Conservation (phyloP, 1,139 yeast genomes). For the Starmera stellimalicola region DNA sequence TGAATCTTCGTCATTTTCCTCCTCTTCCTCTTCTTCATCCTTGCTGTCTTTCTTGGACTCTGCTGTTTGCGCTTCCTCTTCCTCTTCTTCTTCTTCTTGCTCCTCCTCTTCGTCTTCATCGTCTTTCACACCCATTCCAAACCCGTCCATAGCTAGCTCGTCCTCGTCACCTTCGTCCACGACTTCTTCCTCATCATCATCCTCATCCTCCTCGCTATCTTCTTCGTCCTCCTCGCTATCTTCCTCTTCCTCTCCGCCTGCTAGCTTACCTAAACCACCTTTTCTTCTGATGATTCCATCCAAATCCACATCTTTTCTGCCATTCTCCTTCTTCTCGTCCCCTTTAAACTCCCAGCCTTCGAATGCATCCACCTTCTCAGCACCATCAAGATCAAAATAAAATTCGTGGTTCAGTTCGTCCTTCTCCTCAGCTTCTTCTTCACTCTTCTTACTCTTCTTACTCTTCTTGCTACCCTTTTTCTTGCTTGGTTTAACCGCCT, state of each 20-base stretch:
- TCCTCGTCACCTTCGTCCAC: slow-evolving; percentile 23
- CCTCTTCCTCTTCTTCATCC: slow-evolving; percentile 22
- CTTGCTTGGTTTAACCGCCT: slow-evolving; percentile 30
- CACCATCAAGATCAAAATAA: slow-evolving; percentile 53
- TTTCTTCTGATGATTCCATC: slow-evolving; percentile 78
- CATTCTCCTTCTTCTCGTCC: slow-evolving; percentile 27
- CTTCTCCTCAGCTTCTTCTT: slow-evolving; percentile 23
- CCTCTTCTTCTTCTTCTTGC: slow-evolving; percentile 21
- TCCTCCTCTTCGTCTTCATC: slow-evolving; percentile 23
- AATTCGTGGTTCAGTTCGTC: slow-evolving; percentile 64
- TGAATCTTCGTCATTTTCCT: slow-evolving; percentile 44
- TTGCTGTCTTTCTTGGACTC: slow-evolving; percentile 5
- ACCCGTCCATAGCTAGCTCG: slow-evolving; percentile 62
- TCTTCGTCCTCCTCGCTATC: slow-evolving; percentile 26
- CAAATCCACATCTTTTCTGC: slow-evolving; percentile 64
- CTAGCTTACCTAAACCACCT: slow-evolving; percentile 59
- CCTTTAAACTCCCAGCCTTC: slow-evolving; percentile 81
- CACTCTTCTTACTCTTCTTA: slow-evolving; percentile 18
- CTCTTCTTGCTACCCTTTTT: slow-evolving; percentile 23
- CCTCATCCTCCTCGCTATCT: slow-evolving; percentile 27
- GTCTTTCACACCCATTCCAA: slow-evolving; percentile 51
- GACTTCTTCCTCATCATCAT: slow-evolving; percentile 24
- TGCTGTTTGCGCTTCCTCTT: slow-evolving; percentile 19
- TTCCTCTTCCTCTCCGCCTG: slow-evolving; percentile 32
- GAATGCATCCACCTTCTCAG: slow-evolving; percentile 37